Base-by-base conservation (phyloP, 108 stramenopile genomes). In the Pseudonitzschia pungens region DNA sequence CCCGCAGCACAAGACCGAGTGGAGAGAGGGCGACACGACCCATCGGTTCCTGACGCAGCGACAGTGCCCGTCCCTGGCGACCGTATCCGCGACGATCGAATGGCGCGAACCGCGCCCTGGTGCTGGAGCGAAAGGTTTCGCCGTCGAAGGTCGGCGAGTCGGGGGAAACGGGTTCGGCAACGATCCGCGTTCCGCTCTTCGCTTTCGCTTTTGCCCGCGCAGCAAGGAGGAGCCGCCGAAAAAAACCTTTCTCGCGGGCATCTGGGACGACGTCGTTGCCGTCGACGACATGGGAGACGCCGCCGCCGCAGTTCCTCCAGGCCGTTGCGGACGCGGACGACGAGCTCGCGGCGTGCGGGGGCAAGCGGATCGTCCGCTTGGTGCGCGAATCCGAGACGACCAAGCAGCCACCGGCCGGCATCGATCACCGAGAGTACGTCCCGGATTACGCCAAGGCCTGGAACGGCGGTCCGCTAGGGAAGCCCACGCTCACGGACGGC, bases 41-140 rank as follows among this genome's bases (percentile, higher is more conserved):
- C 85, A 89, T 75, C 85, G 88, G 36, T 90, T 93, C 68, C 52
- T 93, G 67, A 89, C 89, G 9, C 92, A 93, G 66, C 76, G 92
- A 55, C 92, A 93, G 54, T 80, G 81, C 29, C 87, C 92, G 6
- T 76, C 70, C 16, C 74, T 93, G 36, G 89, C 92, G 0, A 87
- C 86, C 21, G 77, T 91, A 26, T 66, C 69, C 10, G 82, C 81
- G 5, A 68, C 68, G 18, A 56, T 70, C 22, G 60, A 62, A n/a
- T 7, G 33, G 26, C 21, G 52, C 21, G n/a, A 24, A 22, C 12
- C 21, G 54, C 9, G 22, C 26, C 21, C 29, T 72, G 44, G 43
- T 62, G 27, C 29, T 70, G 69, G 69, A 70, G 29, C 14, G 20
- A 24, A 24, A 2, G 16, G 14, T 12, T 8, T 2, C 18, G 14